These are phyloP conservation scores for Escallonia herrerae DNA, from an alignment of 129 eudicot genomes.

Conservation along the genomic window DNA sequence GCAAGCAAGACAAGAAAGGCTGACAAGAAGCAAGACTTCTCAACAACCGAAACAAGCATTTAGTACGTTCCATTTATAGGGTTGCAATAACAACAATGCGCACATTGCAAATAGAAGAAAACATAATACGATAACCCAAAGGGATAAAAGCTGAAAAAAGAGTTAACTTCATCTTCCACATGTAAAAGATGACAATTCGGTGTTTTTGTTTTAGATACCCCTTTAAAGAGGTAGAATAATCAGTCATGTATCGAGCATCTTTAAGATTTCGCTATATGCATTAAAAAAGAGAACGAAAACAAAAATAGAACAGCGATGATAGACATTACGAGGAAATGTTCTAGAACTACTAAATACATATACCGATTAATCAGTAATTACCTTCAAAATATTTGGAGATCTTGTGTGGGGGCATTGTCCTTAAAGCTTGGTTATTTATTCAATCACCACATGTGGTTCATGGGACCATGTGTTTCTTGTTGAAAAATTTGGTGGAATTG, in stretches of 20 bases:
- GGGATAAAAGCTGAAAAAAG: not conserved
- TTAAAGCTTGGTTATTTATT: conserved; percentile 5
- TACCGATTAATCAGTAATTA: too few species aligned
- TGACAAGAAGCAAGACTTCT: not conserved
- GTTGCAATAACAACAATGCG: too few species aligned
- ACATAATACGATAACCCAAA: not conserved
- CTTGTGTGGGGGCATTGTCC: conserved; percentile 5
- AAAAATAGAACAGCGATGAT: too few species aligned
- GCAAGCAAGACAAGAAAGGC: not conserved
- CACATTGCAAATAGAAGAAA: not conserved
- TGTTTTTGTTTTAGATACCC: too few species aligned
- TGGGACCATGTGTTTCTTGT: not conserved
- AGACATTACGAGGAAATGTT: not conserved
- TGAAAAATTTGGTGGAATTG: not conserved
- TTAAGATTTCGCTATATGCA: too few species aligned
- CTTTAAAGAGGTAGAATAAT: too few species aligned
- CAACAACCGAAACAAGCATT: not conserved
- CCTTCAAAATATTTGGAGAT: not conserved
- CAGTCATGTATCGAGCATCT: too few species aligned
- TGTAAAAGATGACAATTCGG: not conserved
- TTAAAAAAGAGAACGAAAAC: too few species aligned
- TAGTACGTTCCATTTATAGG: too few species aligned
- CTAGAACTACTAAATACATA: not conserved
- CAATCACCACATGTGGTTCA: not conserved
- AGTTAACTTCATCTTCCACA: not conserved